A percentile compares a stretch with the other conserved stretches of the same genome.
These are phyloP conservation scores for Tulasnella sp. DNA, from an alignment of 768 basidiomycete species.

Conservation along the genomic window DNA sequence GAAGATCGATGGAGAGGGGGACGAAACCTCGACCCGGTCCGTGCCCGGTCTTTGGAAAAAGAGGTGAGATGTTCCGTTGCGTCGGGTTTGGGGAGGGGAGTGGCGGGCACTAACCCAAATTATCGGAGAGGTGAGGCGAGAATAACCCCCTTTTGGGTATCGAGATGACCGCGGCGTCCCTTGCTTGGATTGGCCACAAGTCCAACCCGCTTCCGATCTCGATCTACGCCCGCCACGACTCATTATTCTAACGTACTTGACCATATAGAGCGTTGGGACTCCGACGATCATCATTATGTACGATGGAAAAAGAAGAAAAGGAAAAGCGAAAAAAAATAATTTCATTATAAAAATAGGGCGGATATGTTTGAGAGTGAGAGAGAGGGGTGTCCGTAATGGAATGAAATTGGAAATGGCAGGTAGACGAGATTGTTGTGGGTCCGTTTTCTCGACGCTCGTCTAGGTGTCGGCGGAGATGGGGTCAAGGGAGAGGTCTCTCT, in stretches of 20 bases:
- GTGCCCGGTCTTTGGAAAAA: background rate
- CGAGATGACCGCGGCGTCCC: background rate
- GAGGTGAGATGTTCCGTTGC: background rate
- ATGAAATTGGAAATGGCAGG: constrained; percentile 4
- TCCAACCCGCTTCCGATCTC: background rate
- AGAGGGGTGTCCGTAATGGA: background rate
- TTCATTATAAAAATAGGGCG: background rate
- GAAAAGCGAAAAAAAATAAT: too few species aligned
- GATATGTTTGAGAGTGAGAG: background rate
- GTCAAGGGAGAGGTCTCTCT: background rate
- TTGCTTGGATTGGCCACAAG: background rate
- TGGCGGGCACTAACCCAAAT: background rate
- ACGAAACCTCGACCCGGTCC: background rate
- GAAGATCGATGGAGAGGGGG: background rate
- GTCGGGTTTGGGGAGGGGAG: background rate
- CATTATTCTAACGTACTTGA: background rate
- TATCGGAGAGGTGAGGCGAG: constrained; percentile 8
- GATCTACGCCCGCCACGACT: background rate
- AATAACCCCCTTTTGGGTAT: background rate
- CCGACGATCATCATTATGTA: background rate
- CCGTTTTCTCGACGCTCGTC: background rate
- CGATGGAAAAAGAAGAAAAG: too few species aligned
- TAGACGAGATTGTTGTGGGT: background rate
- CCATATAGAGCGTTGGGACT: background rate
- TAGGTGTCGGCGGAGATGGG: constrained; percentile 4